These are phyloP conservation scores for Podospora conica DNA, from an alignment of 495 filamentous ascomycete species.

Conservation along the genomic window DNA sequence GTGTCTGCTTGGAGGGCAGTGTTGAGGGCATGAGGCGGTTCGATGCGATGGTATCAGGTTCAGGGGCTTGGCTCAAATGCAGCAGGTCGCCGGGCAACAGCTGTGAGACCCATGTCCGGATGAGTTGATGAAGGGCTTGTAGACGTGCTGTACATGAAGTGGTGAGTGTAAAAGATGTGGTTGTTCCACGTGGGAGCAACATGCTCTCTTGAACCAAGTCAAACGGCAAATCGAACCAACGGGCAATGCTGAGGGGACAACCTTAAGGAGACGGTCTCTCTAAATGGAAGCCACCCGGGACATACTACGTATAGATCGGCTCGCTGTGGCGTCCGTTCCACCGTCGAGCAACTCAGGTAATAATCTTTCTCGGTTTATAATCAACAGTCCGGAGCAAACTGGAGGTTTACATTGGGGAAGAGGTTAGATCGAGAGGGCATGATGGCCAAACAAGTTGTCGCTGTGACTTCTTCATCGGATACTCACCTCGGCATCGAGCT, in stretches of 20 bases:
- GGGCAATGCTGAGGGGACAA: neutral
- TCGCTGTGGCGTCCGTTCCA: neutral
- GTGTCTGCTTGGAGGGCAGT: neutral
- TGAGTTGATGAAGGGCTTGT: neutral
- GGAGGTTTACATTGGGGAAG: neutral
- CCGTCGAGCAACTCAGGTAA: neutral
- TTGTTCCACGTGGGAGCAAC: neutral
- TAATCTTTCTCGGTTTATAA: neutral
- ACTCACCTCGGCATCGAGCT: too few relatives aligned
- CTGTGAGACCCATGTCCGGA: neutral
- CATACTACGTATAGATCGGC: neutral
- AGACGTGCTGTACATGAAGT: neutral
- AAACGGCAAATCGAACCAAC: neutral
- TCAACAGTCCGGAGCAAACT: neutral
- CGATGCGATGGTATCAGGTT: neutral
- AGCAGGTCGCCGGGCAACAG: neutral
- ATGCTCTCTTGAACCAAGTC: neutral
- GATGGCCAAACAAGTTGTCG: neutral
- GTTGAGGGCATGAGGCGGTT: neutral
- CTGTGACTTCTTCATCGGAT: too few relatives aligned
- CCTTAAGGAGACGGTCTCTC: too few relatives aligned
- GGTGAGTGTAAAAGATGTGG: neutral
- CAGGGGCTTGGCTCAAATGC: neutral
- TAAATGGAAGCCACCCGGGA: neutral
- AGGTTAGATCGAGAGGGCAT: neutral